These are phyloP conservation scores for Leccinum variicolor DNA, from an alignment of 768 basidiomycete species.

Conservation along the genomic window DNA sequence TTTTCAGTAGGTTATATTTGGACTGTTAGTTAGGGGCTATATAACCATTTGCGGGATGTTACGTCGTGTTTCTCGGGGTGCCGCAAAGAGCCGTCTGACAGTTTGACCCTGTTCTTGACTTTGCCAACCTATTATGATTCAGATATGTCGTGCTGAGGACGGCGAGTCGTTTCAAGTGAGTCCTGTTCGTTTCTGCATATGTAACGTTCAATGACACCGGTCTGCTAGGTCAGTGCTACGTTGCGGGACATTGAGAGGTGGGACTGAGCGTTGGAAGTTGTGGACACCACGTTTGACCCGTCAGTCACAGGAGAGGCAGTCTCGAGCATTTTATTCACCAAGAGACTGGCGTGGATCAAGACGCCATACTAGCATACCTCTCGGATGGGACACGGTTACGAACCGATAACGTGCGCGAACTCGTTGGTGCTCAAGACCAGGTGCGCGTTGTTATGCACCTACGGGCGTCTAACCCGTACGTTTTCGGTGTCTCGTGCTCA, in stretches of 20 bases:
- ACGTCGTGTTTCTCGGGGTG: conserved; percentile 16
- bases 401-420: conserved; percentile 68
- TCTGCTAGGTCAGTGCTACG: conserved; percentile 48
- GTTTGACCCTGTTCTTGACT: conserved; percentile 7
- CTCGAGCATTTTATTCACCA: conserved; percentile 71
- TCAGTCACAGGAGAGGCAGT: conserved; percentile 48
- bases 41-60: conserved; percentile 17
- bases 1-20: neutral
- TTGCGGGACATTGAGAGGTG: conserved; percentile 79
- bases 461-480: neutral
- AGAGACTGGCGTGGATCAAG: conserved; percentile 68
- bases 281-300: conserved; percentile 7
- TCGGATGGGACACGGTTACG: conserved; percentile 75
- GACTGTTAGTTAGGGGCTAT: conserved; percentile 17
- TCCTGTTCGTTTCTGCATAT: neutral
- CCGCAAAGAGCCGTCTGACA: neutral
- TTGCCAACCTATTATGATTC: conserved; percentile 43
- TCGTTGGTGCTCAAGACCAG: conserved; percentile 74
- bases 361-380: conserved; percentile 71
- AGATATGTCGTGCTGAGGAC: conserved; percentile 63
- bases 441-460: conserved; percentile 35
- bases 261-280: conserved; percentile 10
- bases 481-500: conserved; percentile 1
- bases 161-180: conserved; percentile 59
- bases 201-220: neutral